Evolutionary conservation across 2,329 filamentous ascomycete genomes (phyloP), one percentile per base, ranked within the genome.

Genomic region (Pseudogymnoascus pannorum): DNA sequence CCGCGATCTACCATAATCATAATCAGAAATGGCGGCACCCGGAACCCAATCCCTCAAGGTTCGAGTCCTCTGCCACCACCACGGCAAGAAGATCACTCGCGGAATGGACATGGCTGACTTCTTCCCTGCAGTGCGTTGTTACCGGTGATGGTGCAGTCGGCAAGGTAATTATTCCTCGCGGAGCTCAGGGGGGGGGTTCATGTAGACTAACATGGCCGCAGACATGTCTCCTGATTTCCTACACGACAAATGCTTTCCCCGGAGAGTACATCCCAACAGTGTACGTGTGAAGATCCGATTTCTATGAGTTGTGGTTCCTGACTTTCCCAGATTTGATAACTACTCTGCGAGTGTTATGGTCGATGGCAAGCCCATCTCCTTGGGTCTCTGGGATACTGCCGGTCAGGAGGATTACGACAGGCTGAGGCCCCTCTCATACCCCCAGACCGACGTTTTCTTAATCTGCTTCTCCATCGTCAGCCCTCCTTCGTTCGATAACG

Each of bases 181-280:
- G 35, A 59, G 20, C 24, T 20, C 44, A 24, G 24, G 8, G 24
- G 20, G 20, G 38, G n/a, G 26, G 16, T 58, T 62, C 59, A 58
- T 59, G 60, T 40, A 68, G 61, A 65, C 74, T 76, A 69, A 76
- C 71, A 57, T 35, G 22, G 44, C 57, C 48, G 40, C 64, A 97
- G 93, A 99, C 94, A 82, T 99, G 94, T 81, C 87, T 99, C 64
- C 87, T 99, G 71, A 99, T 99, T 75, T 97, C 93, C 60, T 99
- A 99, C 80, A 97, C 94, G 66, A 99, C 94, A 66, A 99, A 97
- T 80, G 94, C 94, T 67, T 99, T 99, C 76, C 94, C 94, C n/a
- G 94, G 94, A 76, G 94, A 99, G 82, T 99, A 99, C 78, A 97
- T 99, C 70, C 94, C 94, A 68, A 99, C 94, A 71, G 94, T 99